Evolutionary conservation across 345 rosid species (phyloP).

Genomic region (Pistacia integerrima): DNA sequence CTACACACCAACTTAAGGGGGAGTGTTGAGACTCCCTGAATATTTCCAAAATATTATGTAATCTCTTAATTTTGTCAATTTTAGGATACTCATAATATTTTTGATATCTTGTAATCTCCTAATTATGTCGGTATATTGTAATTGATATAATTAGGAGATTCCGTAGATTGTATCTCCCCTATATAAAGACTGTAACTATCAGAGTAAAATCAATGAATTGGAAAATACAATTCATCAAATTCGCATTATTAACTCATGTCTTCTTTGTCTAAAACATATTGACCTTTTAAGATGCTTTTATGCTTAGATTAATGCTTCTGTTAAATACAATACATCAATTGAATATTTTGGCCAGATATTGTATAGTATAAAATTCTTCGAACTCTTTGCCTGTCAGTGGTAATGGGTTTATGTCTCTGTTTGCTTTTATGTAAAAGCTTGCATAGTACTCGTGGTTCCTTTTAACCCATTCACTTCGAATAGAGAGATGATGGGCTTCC

Average conservation of each 20-base stretch:
- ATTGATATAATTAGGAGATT: no score
- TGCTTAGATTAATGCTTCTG: constrained; percentile 25
- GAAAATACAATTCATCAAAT: no score
- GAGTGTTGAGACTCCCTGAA: no score
- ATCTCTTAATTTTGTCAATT: no score
- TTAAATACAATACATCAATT: constrained; percentile 13
- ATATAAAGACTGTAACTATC: no score
- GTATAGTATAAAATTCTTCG: constrained; percentile 3
- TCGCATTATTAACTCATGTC: not conserved
- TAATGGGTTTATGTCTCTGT: constrained; percentile 28
- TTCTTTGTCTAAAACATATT: not conserved
- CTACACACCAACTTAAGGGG: no score
- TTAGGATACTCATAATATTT: no score
- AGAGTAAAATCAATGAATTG: no score
- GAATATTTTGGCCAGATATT: constrained; percentile 5
- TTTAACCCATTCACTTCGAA: constrained; percentile 76
- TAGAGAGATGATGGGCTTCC: constrained; percentile 98
- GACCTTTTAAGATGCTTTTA: constrained; percentile 14
- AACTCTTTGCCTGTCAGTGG: constrained; percentile 26
- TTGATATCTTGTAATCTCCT: no score
- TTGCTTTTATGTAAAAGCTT: constrained; percentile 40
- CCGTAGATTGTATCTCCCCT: no score
- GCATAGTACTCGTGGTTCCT: constrained; percentile 51
- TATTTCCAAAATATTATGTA: no score
- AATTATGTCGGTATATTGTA: no score